Evolutionary conservation across 1,284 basidiomycete species (phyloP).

Genomic region (Cutaneotrichosporon cutaneum): DNA sequence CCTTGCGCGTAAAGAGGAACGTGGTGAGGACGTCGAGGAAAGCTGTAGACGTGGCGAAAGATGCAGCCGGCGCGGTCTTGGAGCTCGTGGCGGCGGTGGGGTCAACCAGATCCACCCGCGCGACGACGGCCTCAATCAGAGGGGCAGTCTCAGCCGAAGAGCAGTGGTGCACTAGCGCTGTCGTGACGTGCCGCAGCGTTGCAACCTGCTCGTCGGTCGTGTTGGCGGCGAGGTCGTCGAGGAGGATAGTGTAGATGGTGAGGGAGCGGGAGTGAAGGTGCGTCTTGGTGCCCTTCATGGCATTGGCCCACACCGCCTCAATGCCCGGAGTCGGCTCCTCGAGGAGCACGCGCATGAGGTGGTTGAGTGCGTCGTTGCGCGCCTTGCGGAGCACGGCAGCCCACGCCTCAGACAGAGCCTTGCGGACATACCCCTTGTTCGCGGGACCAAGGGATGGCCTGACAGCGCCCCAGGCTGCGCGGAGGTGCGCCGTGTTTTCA

Average conservation of each 20-base stretch:
- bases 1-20: conserved; percentile 55
- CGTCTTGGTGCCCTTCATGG: conserved; percentile 60
- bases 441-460: conserved; percentile 37
- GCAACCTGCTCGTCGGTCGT: conserved; percentile 46
- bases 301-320: conserved; percentile 47
- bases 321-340: conserved; percentile 36
- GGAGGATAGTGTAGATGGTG: conserved; percentile 62
- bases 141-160: conserved; percentile 63
- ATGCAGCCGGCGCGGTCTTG: conserved; percentile 8
- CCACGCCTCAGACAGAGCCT: conserved; percentile 52
- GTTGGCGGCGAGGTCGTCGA: conserved; percentile 32
- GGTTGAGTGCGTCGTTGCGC: conserved; percentile 36
- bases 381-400: conserved; percentile 47
- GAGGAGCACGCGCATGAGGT: conserved; percentile 38
- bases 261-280: conserved; percentile 73
- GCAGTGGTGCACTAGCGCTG: conserved; percentile 76
- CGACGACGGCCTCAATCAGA: conserved; percentile 58
- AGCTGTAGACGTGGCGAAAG: conserved; percentile 17
- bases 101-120: conserved; percentile 23
- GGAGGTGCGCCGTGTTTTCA: conserved; percentile 29
- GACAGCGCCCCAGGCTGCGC: conserved; percentile 39
- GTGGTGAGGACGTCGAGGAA: conserved; percentile 47
- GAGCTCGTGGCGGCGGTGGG: conserved; percentile 21
- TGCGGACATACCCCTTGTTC: conserved; percentile 49
- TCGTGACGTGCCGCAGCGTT: conserved; percentile 58